Evolutionary conservation across 2,329 filamentous ascomycete species (phyloP).

Genomic region (Alternaria viburni): DNA sequence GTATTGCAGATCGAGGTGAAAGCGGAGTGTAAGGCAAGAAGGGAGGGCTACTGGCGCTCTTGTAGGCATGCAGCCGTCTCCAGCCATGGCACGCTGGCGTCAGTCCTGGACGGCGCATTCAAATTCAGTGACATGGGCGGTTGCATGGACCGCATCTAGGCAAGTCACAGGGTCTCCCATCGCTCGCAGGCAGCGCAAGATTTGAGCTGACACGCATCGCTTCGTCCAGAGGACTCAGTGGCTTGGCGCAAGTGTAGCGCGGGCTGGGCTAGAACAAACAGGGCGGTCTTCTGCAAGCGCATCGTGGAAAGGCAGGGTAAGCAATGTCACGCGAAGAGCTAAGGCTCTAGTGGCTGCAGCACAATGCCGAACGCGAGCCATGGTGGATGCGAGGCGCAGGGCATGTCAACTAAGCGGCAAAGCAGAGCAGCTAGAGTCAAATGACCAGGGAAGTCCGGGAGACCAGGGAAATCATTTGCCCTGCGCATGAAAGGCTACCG

Average conservation of each 20-base stretch:
- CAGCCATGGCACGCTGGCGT: constrained; percentile 18
- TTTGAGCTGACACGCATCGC: constrained; percentile 40
- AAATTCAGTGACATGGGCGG: constrained; percentile 24
- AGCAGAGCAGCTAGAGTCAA: constrained; percentile 8
- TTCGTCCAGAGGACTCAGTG: constrained; percentile 20
- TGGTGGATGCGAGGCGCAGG: constrained; percentile 15
- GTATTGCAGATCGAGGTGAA: constrained; percentile 2
- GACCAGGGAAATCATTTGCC: constrained; percentile 15
- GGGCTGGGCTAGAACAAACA: constrained; percentile 23
- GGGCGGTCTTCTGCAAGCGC: constrained; percentile 15
- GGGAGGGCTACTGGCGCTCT: constrained; percentile 28
- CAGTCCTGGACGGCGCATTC: constrained; percentile 20
- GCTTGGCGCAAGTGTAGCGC: constrained; percentile 29
- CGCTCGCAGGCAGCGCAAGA: constrained; percentile 28
- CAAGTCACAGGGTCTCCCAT: constrained; percentile 35
- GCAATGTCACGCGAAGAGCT: constrained; percentile 24
- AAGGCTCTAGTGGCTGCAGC: constrained; percentile 27
- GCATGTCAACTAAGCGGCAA: not conserved
- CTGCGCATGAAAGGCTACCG: constrained; percentile 10
- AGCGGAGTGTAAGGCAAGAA: constrained; percentile 2
- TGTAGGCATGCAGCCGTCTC: constrained; percentile 26
- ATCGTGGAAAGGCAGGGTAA: constrained; percentile 24
- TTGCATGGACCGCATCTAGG: constrained; percentile 35
- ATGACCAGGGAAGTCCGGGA: constrained; percentile 7
- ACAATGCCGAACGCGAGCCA: constrained; percentile 14